Evolutionary conservation across 148 eudicot genomes (phyloP).

Genomic region (Diospyros lotus): DNA sequence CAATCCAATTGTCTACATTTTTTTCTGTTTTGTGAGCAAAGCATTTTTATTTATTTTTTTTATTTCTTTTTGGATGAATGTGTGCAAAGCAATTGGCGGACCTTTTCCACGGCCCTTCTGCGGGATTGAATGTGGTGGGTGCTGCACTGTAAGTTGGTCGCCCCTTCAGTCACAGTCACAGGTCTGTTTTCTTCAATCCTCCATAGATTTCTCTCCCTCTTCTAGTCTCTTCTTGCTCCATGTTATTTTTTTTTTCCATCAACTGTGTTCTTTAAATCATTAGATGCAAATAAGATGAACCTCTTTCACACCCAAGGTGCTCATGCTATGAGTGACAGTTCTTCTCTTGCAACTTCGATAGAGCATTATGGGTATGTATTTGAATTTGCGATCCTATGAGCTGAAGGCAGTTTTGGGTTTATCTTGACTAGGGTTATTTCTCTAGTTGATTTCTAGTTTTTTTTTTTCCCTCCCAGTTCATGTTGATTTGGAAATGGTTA

Average conservation of each 20-base stretch:
- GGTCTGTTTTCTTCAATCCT: background rate
- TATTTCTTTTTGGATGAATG: no score
- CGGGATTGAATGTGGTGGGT: background rate
- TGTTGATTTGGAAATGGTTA: background rate
- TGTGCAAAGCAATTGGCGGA: background rate
- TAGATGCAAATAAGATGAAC: background rate
- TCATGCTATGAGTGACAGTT: background rate
- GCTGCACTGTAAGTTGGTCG: no score
- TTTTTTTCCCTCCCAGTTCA: background rate
- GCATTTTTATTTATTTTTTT: no score
- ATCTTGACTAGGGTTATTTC: background rate
- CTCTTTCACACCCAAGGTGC: constrained; percentile 1
- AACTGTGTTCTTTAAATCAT: background rate
- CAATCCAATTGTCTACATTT: no score
- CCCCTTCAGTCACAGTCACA: no score
- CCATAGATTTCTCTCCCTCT: background rate
- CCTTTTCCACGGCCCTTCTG: constrained; percentile 1
- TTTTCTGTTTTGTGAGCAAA: no score
- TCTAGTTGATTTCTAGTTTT: background rate
- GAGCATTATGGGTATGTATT: background rate
- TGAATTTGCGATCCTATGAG: background rate
- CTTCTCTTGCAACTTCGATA: background rate
- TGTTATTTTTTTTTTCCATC: background rate
- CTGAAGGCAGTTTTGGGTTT: background rate
- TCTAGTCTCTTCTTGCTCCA: background rate